Conservation (phyloP, 805 yeast species). For the Diddensiella santjacobensis region DNA sequence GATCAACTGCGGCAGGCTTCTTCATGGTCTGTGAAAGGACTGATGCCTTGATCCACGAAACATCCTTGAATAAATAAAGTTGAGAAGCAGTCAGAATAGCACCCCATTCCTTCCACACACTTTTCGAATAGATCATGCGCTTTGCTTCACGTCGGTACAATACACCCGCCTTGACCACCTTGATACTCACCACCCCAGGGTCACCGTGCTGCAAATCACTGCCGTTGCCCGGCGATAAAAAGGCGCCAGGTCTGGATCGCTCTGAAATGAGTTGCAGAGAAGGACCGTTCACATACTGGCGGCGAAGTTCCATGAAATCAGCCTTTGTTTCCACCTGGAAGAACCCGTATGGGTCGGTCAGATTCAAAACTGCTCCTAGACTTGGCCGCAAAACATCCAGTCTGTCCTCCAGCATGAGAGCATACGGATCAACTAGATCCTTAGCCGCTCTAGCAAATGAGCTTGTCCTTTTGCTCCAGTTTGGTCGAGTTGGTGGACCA, state of each 20-base stretch:
- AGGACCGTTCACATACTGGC: conserved; percentile 31
- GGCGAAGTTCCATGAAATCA: conserved; percentile 26
- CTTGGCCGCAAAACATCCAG: conserved; percentile 35
- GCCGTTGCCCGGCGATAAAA: conserved; percentile 24
- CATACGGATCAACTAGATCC: conserved; percentile 37
- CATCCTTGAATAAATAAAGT: conserved; percentile 39
- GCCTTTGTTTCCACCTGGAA: conserved; percentile 22
- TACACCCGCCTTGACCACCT: conserved; percentile 38
- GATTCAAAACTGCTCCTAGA: conserved; percentile 23
- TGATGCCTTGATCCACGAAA: conserved; percentile 32
- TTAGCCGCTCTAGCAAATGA: conserved; percentile 24
- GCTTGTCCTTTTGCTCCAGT: conserved; percentile 30
- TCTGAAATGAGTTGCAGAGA: conserved; percentile 36
- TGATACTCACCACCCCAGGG: conserved; percentile 38
- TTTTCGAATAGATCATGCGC: conserved; percentile 29
- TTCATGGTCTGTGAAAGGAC: conserved; percentile 7
- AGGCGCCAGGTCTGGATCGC: conserved; percentile 38
- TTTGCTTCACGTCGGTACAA: conserved; percentile 35
- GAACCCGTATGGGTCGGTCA: conserved; percentile 31
- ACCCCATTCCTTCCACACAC: conserved; percentile 40
- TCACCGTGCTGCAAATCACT: conserved; percentile 24
- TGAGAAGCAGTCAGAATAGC: conserved; percentile 40
- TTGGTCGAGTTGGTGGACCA: conserved; percentile 31
- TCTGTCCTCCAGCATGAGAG: conserved; percentile 34
- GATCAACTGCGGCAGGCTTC: background rate